phyloP scores from a whole-genome alignment of 1,139 yeast species.

The Geotrichum fermentans region DNA sequence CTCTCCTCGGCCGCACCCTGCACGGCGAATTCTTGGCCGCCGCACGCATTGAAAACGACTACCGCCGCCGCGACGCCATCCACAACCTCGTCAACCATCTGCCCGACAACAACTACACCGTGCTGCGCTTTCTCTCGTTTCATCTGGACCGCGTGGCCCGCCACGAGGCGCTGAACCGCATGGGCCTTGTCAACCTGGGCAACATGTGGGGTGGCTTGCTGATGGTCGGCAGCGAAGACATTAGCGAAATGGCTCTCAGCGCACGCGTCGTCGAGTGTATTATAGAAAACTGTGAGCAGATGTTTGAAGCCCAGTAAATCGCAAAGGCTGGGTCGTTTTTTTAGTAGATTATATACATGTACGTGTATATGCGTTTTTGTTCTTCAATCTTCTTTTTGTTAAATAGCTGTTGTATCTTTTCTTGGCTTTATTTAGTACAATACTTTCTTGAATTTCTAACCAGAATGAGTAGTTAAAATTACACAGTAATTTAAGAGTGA shows the following conservation, averaged over 20 bases:
- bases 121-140: constrained; percentile 75
- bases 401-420: no score
- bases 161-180: constrained; percentile 61
- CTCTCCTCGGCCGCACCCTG: constrained; percentile 60
- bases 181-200: constrained; percentile 74
- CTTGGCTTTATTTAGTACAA: no score
- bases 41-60: constrained; percentile 59
- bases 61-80: constrained; percentile 61
- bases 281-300: constrained; percentile 38
- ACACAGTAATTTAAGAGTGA: no score
- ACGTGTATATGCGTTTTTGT: neutral
- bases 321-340: no score
- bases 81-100: constrained; percentile 84
- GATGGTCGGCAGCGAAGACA: constrained; percentile 39
- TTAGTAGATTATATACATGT: no score
- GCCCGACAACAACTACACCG: constrained; percentile 94
- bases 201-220: constrained; percentile 94
- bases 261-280: constrained; percentile 80
- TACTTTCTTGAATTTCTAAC: no score
- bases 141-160: constrained; percentile 74
- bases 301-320: constrained; percentile 18
- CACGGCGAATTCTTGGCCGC: constrained; percentile 80
- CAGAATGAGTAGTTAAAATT: no score
- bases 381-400: neutral
- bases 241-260: constrained; percentile 76